Percentiles rank a stretch among this genome's conserved stretches.
Conservation (phyloP, 2,329 filamentous ascomycete species). For the Fusarium xylarioides region DNA sequence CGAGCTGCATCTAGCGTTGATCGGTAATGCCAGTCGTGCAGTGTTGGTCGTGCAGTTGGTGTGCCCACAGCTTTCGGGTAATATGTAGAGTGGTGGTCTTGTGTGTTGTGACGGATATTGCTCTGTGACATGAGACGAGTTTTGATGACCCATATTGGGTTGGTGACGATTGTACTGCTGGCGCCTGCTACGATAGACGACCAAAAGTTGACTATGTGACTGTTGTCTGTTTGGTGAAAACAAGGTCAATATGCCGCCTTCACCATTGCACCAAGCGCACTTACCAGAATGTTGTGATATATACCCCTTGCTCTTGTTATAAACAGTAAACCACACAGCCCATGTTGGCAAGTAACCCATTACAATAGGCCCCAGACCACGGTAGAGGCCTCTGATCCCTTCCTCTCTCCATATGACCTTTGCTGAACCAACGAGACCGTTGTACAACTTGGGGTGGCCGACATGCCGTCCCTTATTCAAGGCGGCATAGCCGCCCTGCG, state of each 20-base stretch:
- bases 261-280: slow-evolving; percentile 8
- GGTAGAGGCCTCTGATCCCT: slow-evolving; percentile 88
- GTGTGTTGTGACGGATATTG: slow-evolving; percentile 51
- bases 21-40: slow-evolving; percentile 90
- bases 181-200: slow-evolving; percentile 91
- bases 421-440: slow-evolving; percentile 87
- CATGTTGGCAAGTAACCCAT: slow-evolving; percentile 96
- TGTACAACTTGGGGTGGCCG: slow-evolving; percentile 73
- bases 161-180: slow-evolving; percentile 92
- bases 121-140: slow-evolving; percentile 97
- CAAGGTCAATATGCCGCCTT: slow-evolving; percentile 17
- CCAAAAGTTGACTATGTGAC: slow-evolving; percentile 82
- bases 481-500: slow-evolving; percentile 82
- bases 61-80: slow-evolving; percentile 61
- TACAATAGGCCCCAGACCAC: slow-evolving; percentile 92
- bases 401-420: slow-evolving; percentile 87
- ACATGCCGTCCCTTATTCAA: slow-evolving; percentile 59
- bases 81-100: slow-evolving; percentile 54
- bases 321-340: slow-evolving; percentile 98
- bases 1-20: slow-evolving; percentile 89
- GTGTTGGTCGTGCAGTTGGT: slow-evolving; percentile 62
- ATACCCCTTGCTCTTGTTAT: slow-evolving; percentile 85
- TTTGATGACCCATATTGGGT: slow-evolving; percentile 99
- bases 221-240: slow-evolving; percentile 66
- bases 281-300: slow-evolving; percentile 73